Evolutionary conservation across 495 filamentous ascomycete species (phyloP), one percentile per base, ranked within the genome.

Genomic region (Polyplosphaeria fusca): DNA sequence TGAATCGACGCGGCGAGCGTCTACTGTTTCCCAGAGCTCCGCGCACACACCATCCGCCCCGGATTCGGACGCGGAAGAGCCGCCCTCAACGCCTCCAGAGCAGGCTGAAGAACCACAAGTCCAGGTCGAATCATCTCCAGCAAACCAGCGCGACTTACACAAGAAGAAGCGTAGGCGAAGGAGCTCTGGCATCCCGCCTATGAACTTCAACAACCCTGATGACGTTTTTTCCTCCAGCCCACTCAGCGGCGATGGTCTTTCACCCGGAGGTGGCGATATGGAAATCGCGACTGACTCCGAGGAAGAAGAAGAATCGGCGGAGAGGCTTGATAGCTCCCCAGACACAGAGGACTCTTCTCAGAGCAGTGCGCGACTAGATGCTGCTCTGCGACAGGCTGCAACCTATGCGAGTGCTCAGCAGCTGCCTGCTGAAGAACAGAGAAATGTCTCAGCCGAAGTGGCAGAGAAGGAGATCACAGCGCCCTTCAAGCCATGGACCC

Each of bases 391-490:
- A 43, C 80, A 86, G 56, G 91, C 91, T 3, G 81, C 88, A 5
- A 79, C 78, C 42, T 79, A 82, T 66, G 89, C 91, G 24, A 87
- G 83, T 16, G 88, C 83, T 0, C 73, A 77, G 47, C 77, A 75
- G 16, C 73, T 86, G 37, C 82, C 83, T 14, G 74, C 80, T 46
- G 81, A 60, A 46, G 79, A 82, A 37, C 74, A n/a, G 30, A 7
- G n/a, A n/a, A 35, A 78, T 50, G 76, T 87, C 52, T 81, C 80
- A 2, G 79, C 87, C 70, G 87, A 88, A 45, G 83, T 90, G 39
- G 87, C 86, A 5, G 85, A 88, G 50, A 87, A 93, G 57, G 83
- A 91, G 50, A 84, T 95, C 52, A 89, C 88, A 5, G 80, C 82
- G 30, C 82, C 86, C 16, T 87, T 87, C 57, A 78, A 85, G 57